Conservation (phyloP, 1,139 yeast genomes). For the Saccharomyces hybrid region DNA sequence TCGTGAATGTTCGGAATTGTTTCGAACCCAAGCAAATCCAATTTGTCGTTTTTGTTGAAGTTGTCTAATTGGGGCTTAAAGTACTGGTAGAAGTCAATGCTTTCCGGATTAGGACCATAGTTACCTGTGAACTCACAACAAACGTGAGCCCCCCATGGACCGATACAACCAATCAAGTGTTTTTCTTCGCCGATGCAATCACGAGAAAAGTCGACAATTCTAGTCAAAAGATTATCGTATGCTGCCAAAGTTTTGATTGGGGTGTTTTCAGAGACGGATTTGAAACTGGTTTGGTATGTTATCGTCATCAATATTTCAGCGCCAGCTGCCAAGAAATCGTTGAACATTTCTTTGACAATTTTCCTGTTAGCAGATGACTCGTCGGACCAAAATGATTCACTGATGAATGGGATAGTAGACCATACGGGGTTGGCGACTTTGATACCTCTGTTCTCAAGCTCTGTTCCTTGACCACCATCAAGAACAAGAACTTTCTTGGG, state of each 20-base stretch:
- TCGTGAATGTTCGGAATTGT: conserved; percentile 29
- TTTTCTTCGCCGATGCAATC: conserved; percentile 27
- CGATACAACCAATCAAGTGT: conserved; percentile 51
- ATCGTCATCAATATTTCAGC: conserved; percentile 51
- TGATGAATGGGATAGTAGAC: conserved; percentile 38
- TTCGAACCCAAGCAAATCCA: conserved; percentile 28
- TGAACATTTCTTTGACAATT: conserved; percentile 43
- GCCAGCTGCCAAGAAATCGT: conserved; percentile 46
- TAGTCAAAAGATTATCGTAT: conserved; percentile 23
- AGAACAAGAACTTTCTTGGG: conserved; percentile 26
- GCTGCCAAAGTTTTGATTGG: conserved; percentile 25
- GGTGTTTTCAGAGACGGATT: conserved; percentile 22
- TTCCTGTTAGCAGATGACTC: conserved; percentile 35
- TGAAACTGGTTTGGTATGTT: conserved; percentile 51
- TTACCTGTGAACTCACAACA: conserved; percentile 66
- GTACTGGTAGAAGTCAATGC: conserved; percentile 21
- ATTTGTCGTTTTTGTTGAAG: conserved; percentile 20
- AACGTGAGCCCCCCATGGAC: conserved; percentile 64
- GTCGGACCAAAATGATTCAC: conserved; percentile 21
- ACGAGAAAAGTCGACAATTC: conserved; percentile 23
- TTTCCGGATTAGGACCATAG: conserved; percentile 29
- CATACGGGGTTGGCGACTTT: conserved; percentile 33
- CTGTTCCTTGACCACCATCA: conserved; percentile 43
- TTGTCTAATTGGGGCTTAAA: conserved; percentile 24
- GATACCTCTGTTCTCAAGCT: conserved; percentile 35